These are phyloP conservation scores for Arthroderma uncinatum DNA, from an alignment of 2,329 filamentous ascomycete genomes.

Conservation along the genomic window DNA sequence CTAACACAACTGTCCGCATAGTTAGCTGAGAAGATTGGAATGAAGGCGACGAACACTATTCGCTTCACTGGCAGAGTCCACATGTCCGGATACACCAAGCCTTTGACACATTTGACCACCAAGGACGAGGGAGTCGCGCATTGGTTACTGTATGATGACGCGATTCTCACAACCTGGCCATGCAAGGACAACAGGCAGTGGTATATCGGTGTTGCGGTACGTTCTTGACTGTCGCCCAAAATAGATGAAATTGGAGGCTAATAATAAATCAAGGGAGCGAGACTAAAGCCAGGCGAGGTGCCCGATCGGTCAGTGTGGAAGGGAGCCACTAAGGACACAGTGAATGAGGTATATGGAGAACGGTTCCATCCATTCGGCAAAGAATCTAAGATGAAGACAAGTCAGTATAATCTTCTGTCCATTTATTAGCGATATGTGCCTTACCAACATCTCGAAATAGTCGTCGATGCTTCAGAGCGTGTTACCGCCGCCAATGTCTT, in stretches of 20 bases:
- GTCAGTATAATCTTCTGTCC: background rate
- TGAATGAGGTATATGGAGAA: slow-evolving; percentile 10
- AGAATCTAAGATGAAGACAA: slow-evolving; percentile 8
- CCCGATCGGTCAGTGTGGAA: slow-evolving; percentile 11
- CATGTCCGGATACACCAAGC: slow-evolving; percentile 10
- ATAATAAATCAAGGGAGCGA: slow-evolving; percentile 1
- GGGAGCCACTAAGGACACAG: slow-evolving; percentile 6
- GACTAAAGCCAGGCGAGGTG: slow-evolving; percentile 7
- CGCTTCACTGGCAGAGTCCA: slow-evolving; percentile 10
- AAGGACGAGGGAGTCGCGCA: slow-evolving; percentile 7
- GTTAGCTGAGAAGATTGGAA: slow-evolving; percentile 9
- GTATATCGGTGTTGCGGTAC: slow-evolving; percentile 9
- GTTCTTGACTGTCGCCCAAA: background rate
- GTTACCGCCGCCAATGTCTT: slow-evolving; percentile 10
- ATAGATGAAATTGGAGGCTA: background rate
- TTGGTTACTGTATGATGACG: slow-evolving; percentile 10
- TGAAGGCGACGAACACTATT: slow-evolving; percentile 10
- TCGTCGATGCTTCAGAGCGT: slow-evolving; percentile 9
- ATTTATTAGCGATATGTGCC: background rate
- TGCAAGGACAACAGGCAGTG: slow-evolving; percentile 11
- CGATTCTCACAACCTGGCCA: slow-evolving; percentile 9
- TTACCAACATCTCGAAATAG: background rate
- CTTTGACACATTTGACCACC: slow-evolving; percentile 6
- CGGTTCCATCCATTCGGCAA: slow-evolving; percentile 10
- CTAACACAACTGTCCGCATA: background rate